These are phyloP conservation scores for Pelargonium cotyledonis DNA, from an alignment of 441 rosid species.

Conservation along the genomic window DNA sequence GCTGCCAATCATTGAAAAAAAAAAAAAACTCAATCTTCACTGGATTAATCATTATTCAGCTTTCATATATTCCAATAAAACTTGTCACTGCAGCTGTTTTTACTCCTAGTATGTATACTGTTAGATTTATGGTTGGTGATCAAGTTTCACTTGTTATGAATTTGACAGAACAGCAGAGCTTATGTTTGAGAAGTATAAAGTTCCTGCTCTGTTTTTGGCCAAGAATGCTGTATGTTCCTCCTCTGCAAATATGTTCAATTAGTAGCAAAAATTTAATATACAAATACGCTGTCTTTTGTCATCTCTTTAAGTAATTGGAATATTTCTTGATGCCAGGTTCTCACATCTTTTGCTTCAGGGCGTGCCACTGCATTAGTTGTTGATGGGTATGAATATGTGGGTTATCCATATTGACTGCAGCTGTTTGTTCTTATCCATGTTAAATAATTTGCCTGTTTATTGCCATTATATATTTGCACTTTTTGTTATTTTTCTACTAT, in stretches of 20 bases:
- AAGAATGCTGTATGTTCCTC: conserved; percentile 75
- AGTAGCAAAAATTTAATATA: background rate
- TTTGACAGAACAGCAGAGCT: conserved; percentile 89
- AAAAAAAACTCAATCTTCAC: too few species aligned
- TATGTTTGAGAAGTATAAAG: conserved; percentile 94
- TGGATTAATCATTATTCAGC: too few species aligned
- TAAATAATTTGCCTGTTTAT: too few species aligned
- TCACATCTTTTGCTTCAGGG: conserved; percentile 97
- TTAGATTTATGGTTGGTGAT: background rate
- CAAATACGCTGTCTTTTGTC: conserved; percentile 6
- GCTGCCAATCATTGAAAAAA: too few species aligned
- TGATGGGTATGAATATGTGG: conserved; percentile 55
- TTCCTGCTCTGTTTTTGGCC: conserved; percentile 93
- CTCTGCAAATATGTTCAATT: conserved; percentile 1
- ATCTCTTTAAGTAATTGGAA: conserved; percentile 17
- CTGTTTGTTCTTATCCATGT: too few species aligned
- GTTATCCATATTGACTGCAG: conserved; percentile 9
- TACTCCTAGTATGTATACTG: background rate
- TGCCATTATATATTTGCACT: too few species aligned
- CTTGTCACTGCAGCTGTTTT: background rate
- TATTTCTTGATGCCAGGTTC: conserved; percentile 57
- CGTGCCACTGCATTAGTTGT: conserved; percentile 97
- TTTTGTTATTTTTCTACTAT: too few species aligned
- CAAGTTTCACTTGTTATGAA: conserved; percentile 14
- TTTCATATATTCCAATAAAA: background rate